Evolutionary conservation across 495 filamentous ascomycete genomes (phyloP).

Genomic region (Hyaloscypha hepaticicola): DNA sequence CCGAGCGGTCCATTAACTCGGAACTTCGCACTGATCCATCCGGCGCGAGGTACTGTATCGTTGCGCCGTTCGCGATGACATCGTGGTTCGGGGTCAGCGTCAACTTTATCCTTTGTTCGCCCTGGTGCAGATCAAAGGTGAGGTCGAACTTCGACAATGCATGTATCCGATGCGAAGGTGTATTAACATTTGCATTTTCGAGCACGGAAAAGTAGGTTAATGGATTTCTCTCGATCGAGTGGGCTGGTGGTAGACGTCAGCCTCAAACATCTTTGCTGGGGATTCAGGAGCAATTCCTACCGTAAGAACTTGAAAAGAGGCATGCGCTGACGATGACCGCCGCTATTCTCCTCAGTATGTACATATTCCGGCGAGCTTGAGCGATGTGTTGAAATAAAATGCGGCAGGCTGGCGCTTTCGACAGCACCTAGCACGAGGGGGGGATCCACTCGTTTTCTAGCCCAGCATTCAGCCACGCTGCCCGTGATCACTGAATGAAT

Average conservation of each 20-base stretch:
- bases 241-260: constrained; percentile 44
- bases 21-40: constrained; percentile 62
- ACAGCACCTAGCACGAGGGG: not conserved
- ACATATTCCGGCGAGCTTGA: constrained; percentile 20
- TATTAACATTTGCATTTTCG: constrained; percentile 74
- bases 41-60: constrained; percentile 64
- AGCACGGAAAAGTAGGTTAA: constrained; percentile 71
- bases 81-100: constrained; percentile 89
- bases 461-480: not conserved
- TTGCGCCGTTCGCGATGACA: constrained; percentile 75
- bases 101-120: constrained; percentile 70
- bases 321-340: constrained; percentile 26
- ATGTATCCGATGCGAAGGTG: constrained; percentile 75
- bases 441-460: not conserved
- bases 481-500: not conserved
- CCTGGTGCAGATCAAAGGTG: constrained; percentile 69
- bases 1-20: constrained; percentile 66
- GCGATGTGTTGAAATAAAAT: not conserved
- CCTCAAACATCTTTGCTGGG: not conserved
- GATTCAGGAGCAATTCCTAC: constrained; percentile 16
- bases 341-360: constrained; percentile 25
- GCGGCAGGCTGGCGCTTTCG: constrained; percentile 1
- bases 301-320: constrained; percentile 16
- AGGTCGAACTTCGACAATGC: constrained; percentile 79
- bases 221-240: constrained; percentile 74